These are phyloP conservation scores for Fistulinella prunicolor DNA, from an alignment of 768 basidiomycete species.

Conservation along the genomic window DNA sequence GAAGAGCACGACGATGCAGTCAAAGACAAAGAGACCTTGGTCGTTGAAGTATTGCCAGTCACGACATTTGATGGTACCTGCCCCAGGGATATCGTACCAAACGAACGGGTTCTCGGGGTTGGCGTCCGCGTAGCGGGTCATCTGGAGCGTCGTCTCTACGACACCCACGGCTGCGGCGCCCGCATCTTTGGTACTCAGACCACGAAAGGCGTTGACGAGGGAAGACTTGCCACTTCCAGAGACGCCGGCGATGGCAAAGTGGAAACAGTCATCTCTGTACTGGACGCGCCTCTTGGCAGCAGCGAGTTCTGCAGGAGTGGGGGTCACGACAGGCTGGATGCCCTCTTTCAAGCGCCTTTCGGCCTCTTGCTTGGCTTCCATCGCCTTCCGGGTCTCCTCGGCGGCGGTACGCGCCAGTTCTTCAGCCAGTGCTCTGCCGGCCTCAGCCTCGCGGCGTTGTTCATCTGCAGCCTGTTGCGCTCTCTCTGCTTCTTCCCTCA, in stretches of 20 bases:
- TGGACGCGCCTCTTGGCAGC: slow-evolving; percentile 15
- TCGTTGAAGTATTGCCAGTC: slow-evolving; percentile 38
- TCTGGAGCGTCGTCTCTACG: slow-evolving; percentile 28
- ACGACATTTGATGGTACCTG: slow-evolving; percentile 31
- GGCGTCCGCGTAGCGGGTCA: slow-evolving; percentile 26
- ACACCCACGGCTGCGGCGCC: slow-evolving; percentile 30
- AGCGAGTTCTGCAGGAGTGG: slow-evolving; percentile 18
- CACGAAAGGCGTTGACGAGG: slow-evolving; percentile 35
- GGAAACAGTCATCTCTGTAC: slow-evolving; percentile 26
- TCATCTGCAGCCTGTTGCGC: slow-evolving; percentile 10
- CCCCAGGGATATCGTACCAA: slow-evolving; percentile 39
- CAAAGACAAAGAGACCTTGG: slow-evolving; percentile 37
- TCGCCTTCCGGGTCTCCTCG: slow-evolving; percentile 12
- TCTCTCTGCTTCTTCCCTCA: slow-evolving; percentile 9
- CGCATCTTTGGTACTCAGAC: slow-evolving; percentile 18
- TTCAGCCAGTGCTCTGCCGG: slow-evolving; percentile 6
- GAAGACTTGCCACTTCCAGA: slow-evolving; percentile 37
- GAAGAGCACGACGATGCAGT: slow-evolving; percentile 33
- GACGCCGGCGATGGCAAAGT: slow-evolving; percentile 34
- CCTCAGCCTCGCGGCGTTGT: slow-evolving; percentile 7
- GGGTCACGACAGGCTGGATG: slow-evolving; percentile 25
- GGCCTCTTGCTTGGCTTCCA: slow-evolving; percentile 11
- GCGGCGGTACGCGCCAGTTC: slow-evolving; percentile 7
- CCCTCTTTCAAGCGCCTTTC: slow-evolving; percentile 22
- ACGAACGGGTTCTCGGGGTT: slow-evolving; percentile 19